Evolutionary conservation across 2,329 filamentous ascomycete species (phyloP).

Genomic region (Ophiostoma ips): DNA sequence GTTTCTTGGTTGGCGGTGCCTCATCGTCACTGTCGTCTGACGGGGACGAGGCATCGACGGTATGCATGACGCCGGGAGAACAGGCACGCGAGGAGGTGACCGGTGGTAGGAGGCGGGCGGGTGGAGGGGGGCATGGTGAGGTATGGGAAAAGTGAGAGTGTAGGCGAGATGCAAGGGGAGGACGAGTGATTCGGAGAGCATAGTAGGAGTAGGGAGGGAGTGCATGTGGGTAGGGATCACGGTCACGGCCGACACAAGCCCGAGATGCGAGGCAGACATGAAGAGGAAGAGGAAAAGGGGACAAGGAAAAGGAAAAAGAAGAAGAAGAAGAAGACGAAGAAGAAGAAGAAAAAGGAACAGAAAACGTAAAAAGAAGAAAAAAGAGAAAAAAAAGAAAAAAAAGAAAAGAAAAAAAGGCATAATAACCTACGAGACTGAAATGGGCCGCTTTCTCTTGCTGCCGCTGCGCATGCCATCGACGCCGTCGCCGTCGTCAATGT

Average conservation of each 20-base stretch:
- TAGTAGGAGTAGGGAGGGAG: neutral
- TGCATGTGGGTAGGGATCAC: neutral
- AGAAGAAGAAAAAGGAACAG: constrained; percentile 5
- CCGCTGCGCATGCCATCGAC: constrained; percentile 30
- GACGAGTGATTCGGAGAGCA: neutral
- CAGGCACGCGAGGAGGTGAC: neutral
- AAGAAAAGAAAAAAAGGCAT: neutral
- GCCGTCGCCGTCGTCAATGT: constrained; percentile 31
- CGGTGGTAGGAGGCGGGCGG: too few relatives aligned
- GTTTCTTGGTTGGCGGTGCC: neutral
- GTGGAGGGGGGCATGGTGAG: neutral
- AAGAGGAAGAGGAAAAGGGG: neutral
- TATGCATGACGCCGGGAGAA: neutral
- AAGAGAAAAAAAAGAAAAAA: constrained; percentile 14
- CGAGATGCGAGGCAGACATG: constrained; percentile 3
- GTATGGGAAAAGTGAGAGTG: neutral
- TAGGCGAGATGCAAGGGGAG: neutral
- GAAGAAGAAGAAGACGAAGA: constrained; percentile 4
- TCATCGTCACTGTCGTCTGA: constrained; percentile 8
- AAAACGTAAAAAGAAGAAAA: neutral
- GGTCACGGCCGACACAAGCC: constrained; percentile 2
- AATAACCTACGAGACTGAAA: constrained; percentile 43
- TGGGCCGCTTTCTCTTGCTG: constrained; percentile 47
- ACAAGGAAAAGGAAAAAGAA: neutral
- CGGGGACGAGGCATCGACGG: constrained; percentile 3